Base-by-base conservation (phyloP, 352 stramenopile species). In the Phytophthora pisi region DNA sequence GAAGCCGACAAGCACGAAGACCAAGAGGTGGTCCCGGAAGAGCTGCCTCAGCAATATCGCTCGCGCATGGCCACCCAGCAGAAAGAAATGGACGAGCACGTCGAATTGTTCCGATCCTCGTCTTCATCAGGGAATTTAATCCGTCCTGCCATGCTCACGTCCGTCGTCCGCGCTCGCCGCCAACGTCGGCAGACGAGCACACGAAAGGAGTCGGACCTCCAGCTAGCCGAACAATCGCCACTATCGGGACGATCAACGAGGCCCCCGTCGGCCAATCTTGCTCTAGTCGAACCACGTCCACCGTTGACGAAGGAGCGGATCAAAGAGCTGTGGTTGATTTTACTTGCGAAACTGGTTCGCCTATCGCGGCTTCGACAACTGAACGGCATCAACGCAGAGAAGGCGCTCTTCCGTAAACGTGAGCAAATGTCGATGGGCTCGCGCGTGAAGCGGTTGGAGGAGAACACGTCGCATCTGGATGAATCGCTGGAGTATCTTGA, bases 341-440 rank as follows among this genome's bases (percentile, higher is more conserved):
- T 90, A 30, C 83, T 92, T 18, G 46, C 46, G 15, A 84, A 79
- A 20, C 76, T 90, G 28, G 64, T 92, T 20, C 81, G 88, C 45
- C 43, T 92, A 50, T 64, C 77, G 51, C 79, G 84, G 1, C 60
- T 92, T 20, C 78, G 88, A 28, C 72, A 78, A 34, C 69, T 91
- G 46, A 82, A 82, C 20, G 82, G 79, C 24, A 56, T 77, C 9
- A 87, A 72, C 26, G 64, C 77, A 11, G 82, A 91, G 28, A 75
- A 74, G 57, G 70, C 77, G 7, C 60, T 91, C 0, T 90, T 90
- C 61, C 80, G 77, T 10, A 49, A 49, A 26, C 81, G 77, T 45
- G 67, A 89, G 31, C 84, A 89, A 57, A 75, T 86, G 9, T 91
- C 84, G 3, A 87, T 92, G 64, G 84, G 84, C 1, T 74, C 79